Evolutionary conservation across 768 basidiomycete species (phyloP).

Genomic region (Pulveroboletus ravenelii): DNA sequence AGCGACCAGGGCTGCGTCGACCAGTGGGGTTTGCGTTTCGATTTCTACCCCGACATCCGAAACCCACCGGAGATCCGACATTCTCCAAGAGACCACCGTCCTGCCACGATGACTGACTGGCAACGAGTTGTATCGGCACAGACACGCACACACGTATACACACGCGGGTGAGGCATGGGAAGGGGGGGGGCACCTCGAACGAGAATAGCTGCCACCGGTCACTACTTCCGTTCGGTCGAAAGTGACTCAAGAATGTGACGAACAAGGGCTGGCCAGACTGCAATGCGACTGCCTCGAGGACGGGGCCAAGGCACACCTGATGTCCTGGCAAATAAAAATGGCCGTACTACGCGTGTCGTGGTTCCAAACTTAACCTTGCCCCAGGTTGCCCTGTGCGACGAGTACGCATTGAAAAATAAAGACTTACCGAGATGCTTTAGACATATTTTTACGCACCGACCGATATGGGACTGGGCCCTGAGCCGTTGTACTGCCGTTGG

Average conservation of each 20-base stretch:
- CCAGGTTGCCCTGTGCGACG: slow-evolving; percentile 16
- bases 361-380: slow-evolving; percentile 32
- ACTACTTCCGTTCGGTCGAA: slow-evolving; percentile 14
- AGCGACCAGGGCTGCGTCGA: slow-evolving; percentile 19
- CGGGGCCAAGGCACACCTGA: slow-evolving; percentile 26
- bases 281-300: slow-evolving; percentile 35
- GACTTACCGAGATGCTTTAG: slow-evolving; percentile 13
- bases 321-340: slow-evolving; percentile 24
- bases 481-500: neutral
- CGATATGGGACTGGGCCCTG: slow-evolving; percentile 13
- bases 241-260: slow-evolving; percentile 14
- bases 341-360: slow-evolving; percentile 24
- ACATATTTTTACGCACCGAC: slow-evolving; percentile 14
- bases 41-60: slow-evolving; percentile 5
- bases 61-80: neutral
- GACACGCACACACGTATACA: neutral
- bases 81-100: too few relatives aligned
- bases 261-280: slow-evolving; percentile 9
- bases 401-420: neutral
- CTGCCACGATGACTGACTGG: too few relatives aligned
- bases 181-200: slow-evolving; percentile 9
- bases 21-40: neutral
- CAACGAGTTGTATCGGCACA: too few relatives aligned
- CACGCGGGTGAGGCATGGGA: slow-evolving; percentile 9
- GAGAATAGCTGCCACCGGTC: slow-evolving; percentile 4